Evolutionary conservation across 192 early-diverging fungal species (phyloP).

Genomic region (Linnemannia exigua): DNA sequence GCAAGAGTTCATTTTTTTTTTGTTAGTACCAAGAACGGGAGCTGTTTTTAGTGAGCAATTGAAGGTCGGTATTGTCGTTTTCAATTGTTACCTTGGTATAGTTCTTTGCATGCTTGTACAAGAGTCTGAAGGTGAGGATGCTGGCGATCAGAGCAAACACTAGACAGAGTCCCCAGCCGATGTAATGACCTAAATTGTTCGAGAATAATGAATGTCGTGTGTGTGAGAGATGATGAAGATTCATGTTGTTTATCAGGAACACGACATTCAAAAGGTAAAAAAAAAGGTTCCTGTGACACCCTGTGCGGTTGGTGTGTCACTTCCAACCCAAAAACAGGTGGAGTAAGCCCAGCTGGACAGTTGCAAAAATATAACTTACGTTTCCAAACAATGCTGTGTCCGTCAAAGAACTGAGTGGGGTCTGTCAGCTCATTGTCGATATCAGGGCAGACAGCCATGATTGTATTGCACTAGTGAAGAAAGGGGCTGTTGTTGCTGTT

Average conservation of each 20-base stretch:
- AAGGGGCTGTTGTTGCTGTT: neutral
- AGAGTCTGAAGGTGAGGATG: constrained; percentile 63
- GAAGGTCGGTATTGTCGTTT: neutral
- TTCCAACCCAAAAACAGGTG: neutral
- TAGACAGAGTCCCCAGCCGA: constrained; percentile 73
- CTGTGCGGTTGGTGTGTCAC: neutral
- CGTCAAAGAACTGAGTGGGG: constrained; percentile 40
- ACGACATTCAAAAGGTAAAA: no score
- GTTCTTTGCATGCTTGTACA: constrained; percentile 67
- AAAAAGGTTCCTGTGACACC: neutral
- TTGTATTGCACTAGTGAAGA: neutral
- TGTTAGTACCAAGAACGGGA: neutral
- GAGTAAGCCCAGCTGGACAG: neutral
- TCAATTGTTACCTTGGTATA: constrained; percentile 59
- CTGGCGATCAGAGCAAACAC: constrained; percentile 66
- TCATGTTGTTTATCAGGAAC: no score
- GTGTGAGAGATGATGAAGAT: neutral
- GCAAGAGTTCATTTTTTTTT: neutral
- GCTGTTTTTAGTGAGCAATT: neutral
- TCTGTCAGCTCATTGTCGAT: constrained; percentile 29
- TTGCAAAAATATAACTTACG: constrained; percentile 19
- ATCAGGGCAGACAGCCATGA: constrained; percentile 25
- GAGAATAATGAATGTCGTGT: neutral
- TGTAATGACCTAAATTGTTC: constrained; percentile 69
- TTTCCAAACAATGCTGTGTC: constrained; percentile 44